Conservation (phyloP, 495 filamentous ascomycete species). For the Thozetella sp. region DNA sequence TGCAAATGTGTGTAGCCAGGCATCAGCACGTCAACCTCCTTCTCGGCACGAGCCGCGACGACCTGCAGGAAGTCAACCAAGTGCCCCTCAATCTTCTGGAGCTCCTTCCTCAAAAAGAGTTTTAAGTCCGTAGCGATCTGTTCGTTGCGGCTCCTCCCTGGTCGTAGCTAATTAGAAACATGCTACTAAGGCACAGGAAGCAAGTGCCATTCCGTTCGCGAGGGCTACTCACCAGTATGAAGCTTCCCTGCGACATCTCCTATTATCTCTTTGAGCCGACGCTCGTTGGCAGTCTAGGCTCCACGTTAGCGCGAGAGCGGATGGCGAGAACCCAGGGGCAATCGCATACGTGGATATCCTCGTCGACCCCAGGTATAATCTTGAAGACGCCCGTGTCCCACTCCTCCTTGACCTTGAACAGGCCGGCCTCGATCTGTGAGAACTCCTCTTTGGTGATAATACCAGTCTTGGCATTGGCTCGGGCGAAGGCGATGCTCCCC, state of each 20-base stretch:
- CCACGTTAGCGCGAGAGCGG: too few relatives aligned
- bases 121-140: slow-evolving; percentile 95
- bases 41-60: slow-evolving; percentile 72
- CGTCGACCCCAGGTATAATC: slow-evolving; percentile 64
- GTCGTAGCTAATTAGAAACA: too few relatives aligned
- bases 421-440: slow-evolving; percentile 71
- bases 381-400: slow-evolving; percentile 66
- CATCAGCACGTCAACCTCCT: slow-evolving; percentile 64
- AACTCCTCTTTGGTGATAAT: slow-evolving; percentile 81
- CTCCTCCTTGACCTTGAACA: slow-evolving; percentile 72
- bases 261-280: slow-evolving; percentile 85
- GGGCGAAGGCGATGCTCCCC: slow-evolving; percentile 84
- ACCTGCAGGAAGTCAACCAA: slow-evolving; percentile 73
- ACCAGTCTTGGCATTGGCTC: slow-evolving; percentile 74
- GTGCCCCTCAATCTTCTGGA: slow-evolving; percentile 70
- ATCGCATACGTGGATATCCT: slow-evolving; percentile 83
- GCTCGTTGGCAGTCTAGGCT: slow-evolving; percentile 96
- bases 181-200: too few relatives aligned
- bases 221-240: slow-evolving; percentile 86
- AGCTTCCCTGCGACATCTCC: slow-evolving; percentile 88
- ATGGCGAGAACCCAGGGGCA: too few relatives aligned
- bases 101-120: slow-evolving; percentile 82
- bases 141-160: too few relatives aligned
- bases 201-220: too few relatives aligned
- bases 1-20: slow-evolving; percentile 91